Base-by-base conservation (phyloP, 306 rosid genomes). In the Vicia sativa region DNA sequence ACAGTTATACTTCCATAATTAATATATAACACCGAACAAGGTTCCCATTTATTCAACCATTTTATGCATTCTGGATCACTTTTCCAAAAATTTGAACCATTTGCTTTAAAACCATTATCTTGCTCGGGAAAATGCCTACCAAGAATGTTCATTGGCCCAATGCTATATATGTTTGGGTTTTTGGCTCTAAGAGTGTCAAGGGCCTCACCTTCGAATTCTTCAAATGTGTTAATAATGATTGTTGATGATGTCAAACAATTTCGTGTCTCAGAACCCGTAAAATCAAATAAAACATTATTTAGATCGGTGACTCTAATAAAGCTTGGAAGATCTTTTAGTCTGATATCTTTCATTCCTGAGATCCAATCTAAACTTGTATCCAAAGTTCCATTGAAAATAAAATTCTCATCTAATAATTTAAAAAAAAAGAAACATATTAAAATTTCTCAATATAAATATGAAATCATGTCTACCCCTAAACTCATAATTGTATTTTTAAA, bases 1-100 rank as follows among this genome's bases (percentile, higher is more conserved):
- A 70, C 65, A 68, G 52, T 38, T 7, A 53, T 54, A 23, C 63
- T 68, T 21, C 73, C 73, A 39, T 68, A 68, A 5, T 56, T 70
- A 5, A 57, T 31, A 16, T 70, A 70, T 11, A 70, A 0, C 6
- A 70, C 74, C 3, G 57, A 56, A 1, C 3, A 0, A 26, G 23
- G n/a, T 56, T 56, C 21, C 66, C 57, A 70, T 57, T 31, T 4
- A 10, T 70, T 42, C 9, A 70, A 38, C 74, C 66, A 70, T 6
- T 26, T 1, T 11, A 70, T 2, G 18, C 74, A 70, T 6, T 57
- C 37, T 28, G 44, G 21, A 3, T 70, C 74, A 57, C 8, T 43
- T 57, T 57, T 70, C 66, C 74, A 70, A 3, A 70, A 9, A 43
- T 31, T 56, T 42, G 74, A 70, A 35, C 35, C 45, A 4, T 0